Conservation (phyloP, 2,329 filamentous ascomycete species). For the Elsinoe batatas region DNA sequence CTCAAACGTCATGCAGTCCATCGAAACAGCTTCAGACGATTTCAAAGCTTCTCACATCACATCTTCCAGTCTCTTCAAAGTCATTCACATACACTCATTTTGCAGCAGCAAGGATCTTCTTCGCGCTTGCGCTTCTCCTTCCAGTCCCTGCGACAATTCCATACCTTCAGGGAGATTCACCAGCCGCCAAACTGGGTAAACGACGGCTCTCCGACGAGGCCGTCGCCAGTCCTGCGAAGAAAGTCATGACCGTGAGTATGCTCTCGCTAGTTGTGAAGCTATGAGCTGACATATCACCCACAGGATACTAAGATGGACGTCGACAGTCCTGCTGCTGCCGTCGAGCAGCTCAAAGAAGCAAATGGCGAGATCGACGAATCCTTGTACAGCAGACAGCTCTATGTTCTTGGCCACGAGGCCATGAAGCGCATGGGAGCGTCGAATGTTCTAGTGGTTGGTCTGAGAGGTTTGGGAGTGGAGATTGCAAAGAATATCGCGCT, state of each 20-base stretch:
- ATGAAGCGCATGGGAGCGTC: conserved; percentile 99
- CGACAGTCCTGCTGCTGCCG: conserved; percentile 47
- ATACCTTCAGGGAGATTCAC: background rate
- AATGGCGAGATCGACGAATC: conserved; percentile 59
- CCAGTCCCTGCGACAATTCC: background rate
- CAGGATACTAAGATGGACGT: conserved; percentile 52
- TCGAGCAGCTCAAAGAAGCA: conserved; percentile 48
- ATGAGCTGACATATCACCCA: background rate
- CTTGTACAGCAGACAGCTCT: conserved; percentile 58
- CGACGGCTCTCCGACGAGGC: conserved; percentile 42
- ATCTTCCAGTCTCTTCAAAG: background rate
- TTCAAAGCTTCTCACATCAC: conserved; percentile 5
- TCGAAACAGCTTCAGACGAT: conserved; percentile 4
- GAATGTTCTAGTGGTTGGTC: conserved; percentile 81
- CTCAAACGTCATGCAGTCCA: conserved; percentile 5
- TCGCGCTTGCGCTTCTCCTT: background rate
- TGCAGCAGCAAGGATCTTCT: background rate
- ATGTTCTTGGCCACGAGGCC: conserved; percentile 65
- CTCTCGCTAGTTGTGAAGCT: background rate
- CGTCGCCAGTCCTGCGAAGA: conserved; percentile 40
- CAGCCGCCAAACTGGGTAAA: conserved; percentile 39
- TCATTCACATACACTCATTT: conserved; percentile 5
- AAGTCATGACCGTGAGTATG: conserved; percentile 41
- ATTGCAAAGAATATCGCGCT: conserved; percentile 98
- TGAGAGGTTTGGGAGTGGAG: conserved; percentile 92